Evolutionary conservation across 441 rosid genomes (phyloP).

Genomic region (Sinapis alba): DNA sequence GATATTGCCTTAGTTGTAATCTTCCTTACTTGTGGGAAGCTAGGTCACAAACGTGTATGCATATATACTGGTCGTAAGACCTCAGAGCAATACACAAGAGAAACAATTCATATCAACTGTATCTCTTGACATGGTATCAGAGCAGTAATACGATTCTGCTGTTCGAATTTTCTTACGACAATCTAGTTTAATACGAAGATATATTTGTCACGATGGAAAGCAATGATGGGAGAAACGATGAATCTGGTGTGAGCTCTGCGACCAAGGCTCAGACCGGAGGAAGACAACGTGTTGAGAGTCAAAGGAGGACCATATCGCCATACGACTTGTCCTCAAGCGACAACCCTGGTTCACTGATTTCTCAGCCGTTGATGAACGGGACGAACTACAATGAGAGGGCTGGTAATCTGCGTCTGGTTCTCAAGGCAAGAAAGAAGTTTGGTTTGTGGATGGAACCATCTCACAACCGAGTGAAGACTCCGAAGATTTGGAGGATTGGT

Average conservation of each 20-base stretch:
- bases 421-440: not conserved
- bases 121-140: not conserved
- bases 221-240: not conserved
- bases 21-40: not conserved
- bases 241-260: not conserved
- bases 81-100: not conserved
- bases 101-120: not conserved
- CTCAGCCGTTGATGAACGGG: not conserved
- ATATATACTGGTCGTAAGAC: not conserved
- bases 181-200: no score
- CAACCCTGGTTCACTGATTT: not conserved
- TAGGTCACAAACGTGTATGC: not conserved
- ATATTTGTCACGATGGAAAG: no score
- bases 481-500: not conserved
- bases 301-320: not conserved
- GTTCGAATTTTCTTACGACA: no score
- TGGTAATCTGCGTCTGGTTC: not conserved
- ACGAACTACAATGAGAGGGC: not conserved
- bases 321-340: not conserved
- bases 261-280: not conserved
- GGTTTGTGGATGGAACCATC: not conserved
- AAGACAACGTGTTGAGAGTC: not conserved
- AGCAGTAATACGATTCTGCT: not conserved
- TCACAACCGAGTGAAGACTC: not conserved
- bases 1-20: not conserved